A percentile compares a stretch with the other conserved stretches of the same genome.
phyloP scores from a whole-genome alignment of 805 yeast species.

The Clavispora phyllophila region DNA sequence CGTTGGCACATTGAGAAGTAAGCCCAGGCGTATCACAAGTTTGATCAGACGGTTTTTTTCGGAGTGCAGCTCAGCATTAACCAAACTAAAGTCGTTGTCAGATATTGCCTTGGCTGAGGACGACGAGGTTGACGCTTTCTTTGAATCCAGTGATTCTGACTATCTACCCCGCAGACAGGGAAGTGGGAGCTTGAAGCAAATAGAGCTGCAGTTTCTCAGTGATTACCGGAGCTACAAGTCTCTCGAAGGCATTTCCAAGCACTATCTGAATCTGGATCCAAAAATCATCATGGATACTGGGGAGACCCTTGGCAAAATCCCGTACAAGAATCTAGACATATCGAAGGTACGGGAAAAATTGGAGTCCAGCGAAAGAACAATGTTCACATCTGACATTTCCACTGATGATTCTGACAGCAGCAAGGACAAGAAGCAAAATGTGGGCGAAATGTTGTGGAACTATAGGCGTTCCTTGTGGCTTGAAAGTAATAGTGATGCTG shows the following conservation, averaged over 20 bases:
- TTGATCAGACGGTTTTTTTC: conserved; percentile 35
- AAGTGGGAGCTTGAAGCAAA: conserved; percentile 1
- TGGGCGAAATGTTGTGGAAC: conserved; percentile 66
- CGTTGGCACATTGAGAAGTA: conserved; percentile 5
- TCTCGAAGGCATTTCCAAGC: conserved; percentile 17
- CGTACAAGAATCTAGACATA: neutral
- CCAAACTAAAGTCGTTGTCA: conserved; percentile 36
- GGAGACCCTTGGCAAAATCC: neutral
- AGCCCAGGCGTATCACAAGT: conserved; percentile 13
- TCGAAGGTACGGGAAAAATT: conserved; percentile 1
- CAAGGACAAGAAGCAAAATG: conserved; percentile 10
- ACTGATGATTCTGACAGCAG: neutral
- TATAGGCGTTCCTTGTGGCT: conserved; percentile 67
- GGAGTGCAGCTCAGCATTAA: conserved; percentile 32
- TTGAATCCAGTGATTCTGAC: conserved; percentile 36
- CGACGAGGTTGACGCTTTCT: conserved; percentile 47
- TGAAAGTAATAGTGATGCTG: neutral
- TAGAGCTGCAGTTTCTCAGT: conserved; percentile 29
- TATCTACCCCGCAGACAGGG: conserved; percentile 12
- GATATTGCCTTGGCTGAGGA: conserved; percentile 47
- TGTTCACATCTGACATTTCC: neutral
- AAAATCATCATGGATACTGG: neutral
- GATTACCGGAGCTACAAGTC: conserved; percentile 27
- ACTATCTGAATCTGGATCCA: neutral
- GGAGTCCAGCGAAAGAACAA: neutral